Base-by-base conservation (phyloP, 805 yeast species). In the Wickerhamiella allomyrinae region DNA sequence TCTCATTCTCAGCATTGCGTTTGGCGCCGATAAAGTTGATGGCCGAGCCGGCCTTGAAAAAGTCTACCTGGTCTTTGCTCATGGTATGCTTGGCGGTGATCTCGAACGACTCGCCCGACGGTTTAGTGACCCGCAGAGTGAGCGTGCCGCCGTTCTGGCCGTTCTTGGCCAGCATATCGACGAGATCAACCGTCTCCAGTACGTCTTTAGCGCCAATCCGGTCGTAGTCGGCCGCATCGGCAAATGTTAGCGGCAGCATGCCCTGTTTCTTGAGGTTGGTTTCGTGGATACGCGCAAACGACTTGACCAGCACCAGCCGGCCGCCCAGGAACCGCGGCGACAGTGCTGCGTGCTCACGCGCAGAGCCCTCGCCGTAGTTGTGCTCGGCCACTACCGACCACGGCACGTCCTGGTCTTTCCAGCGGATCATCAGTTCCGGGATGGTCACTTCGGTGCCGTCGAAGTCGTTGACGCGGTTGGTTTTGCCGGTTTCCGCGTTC, bases 201-300 rank as follows among this genome's bases (percentile, higher is more conserved):
- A 71, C 65, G 62, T 91, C 97, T 50, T 91, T 84, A 27, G 87
- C 69, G 40, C 74, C 62, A 45, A 91, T 67, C 57, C 59, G 71
- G 62, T 91, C 96, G 60, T 89, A 91, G 58, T 91, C 97, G 54
- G 76, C 85, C 58, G 77, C 78, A 60, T 89, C 72, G 62, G 71
- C 78, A 60, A 91, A 89, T 79, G 85, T 89, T 69, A 89, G 79
- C 66, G 98, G 97, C 66, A 89, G 76, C 63, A 89, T 72, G 77
- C 98, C 98, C 74, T 89, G 98, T 73, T 89, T 89, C 87, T 89
- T 89, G 79, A 89, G 79, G 81, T 89, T 89, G 57, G 98, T 89
- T 76, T 89, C 98, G 73, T 89, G 98, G 60, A 89, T 91, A 73
- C 97, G 84, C 54, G 97, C 97, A 65, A 91, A 89, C 8, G 96